Percentiles rank a stretch among this genome's conserved stretches.
Conservation (phyloP, 805 yeast species). For the Ogataea paradorogensis region DNA sequence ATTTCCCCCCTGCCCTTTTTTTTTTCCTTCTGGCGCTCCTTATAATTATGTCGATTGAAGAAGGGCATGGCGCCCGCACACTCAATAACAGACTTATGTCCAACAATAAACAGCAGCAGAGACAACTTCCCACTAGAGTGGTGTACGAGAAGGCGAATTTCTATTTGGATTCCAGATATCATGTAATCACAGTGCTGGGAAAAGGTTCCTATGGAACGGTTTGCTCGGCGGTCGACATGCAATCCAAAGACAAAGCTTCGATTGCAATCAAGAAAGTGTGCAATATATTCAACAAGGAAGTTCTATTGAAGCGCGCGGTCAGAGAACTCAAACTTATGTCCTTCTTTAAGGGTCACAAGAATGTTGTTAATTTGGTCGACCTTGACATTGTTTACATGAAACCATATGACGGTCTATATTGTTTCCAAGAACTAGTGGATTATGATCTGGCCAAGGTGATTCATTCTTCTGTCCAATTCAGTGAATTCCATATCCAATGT, state of each 20-base stretch:
- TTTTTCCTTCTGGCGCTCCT: constrained; percentile 15
- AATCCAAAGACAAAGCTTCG: constrained; percentile 33
- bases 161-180: constrained; percentile 59
- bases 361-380: constrained; percentile 72
- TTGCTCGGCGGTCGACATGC: constrained; percentile 65
- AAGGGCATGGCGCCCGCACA: constrained; percentile 15
- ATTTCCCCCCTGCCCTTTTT: constrained; percentile 6
- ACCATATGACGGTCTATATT: constrained; percentile 84
- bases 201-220: constrained; percentile 88
- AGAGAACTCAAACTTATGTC: constrained; percentile 80
- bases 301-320: constrained; percentile 72
- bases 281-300: constrained; percentile 62
- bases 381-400: constrained; percentile 61
- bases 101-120: constrained; percentile 15
- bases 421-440: constrained; percentile 83
- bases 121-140: constrained; percentile 20
- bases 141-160: constrained; percentile 56
- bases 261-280: constrained; percentile 83
- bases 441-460: constrained; percentile 81
- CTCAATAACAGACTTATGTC: constrained; percentile 13
- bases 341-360: constrained; percentile 81
- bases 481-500: constrained; percentile 78
- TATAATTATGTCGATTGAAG: constrained; percentile 12
- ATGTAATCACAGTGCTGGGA: constrained; percentile 59
- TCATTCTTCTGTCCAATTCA: constrained; percentile 68